Base-by-base conservation (phyloP, 2,329 filamentous ascomycete genomes). In the Talaromyces marneffei region DNA sequence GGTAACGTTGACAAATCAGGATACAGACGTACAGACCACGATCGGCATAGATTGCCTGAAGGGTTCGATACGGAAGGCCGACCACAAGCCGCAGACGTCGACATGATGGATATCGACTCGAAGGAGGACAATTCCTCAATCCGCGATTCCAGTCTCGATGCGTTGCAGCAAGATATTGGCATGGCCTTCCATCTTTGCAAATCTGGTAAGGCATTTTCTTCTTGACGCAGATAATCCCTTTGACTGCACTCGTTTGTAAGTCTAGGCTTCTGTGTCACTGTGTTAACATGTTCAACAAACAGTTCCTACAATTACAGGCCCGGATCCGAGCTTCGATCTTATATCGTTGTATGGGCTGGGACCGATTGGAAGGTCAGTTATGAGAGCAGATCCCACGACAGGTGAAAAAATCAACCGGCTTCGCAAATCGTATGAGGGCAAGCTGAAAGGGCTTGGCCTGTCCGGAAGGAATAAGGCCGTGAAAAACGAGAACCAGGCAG, bases 401-500 rank as follows among this genome's bases (percentile, higher is more conserved):
- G 85, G 85, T 63, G 84, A 86, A 69, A 88, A 88, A 75, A 80
- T 81, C 64, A 87, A 87, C 73, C 83, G 84, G 69, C 76, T 88
- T 44, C 78, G 85, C 63, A 82, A 81, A 65, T 81, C 79, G 3
- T 82, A 82, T 64, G 79, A 81, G 68, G 79, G 79, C 44, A 80
- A 81, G 66, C 69, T 81, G 66, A 81, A 81, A 66, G 74, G 71
- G 1, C 67, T 81, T 48, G 74, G 74, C 9, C 68, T 82, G 37
- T 73, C 79, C 29, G 79, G 79, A 23, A 76, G 77, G 58, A 82
- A 81, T 63, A 80, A 80, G 60, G 72, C 78, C 0, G 73, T 77
- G 35, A 80, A 80, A 64, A 73, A 75, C 31, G 77, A 79, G 48
- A 70, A 74, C 48, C 68, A 72, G 42, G 66, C 72, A 65, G 76